Evolutionary conservation across 192 early-diverging fungal species (phyloP).

Genomic region (Coemansia sp.): DNA sequence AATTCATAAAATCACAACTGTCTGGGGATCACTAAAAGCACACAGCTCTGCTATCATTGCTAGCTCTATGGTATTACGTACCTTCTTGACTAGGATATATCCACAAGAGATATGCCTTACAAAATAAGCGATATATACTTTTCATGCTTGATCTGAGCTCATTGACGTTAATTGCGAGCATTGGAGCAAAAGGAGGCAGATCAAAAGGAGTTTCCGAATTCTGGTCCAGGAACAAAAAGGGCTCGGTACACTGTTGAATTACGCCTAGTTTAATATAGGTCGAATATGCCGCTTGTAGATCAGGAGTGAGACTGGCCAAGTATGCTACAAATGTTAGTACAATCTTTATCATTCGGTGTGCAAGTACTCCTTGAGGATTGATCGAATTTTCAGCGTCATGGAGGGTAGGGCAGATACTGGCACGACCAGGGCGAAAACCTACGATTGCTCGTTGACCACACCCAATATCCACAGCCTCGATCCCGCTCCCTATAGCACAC

Average conservation of each 20-base stretch:
- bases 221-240: constrained; percentile 20
- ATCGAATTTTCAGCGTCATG: constrained; percentile 31
- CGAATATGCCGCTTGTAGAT: constrained; percentile 22
- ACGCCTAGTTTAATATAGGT: constrained; percentile 21
- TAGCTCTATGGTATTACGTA: no score
- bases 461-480: constrained; percentile 35
- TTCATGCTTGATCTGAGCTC: constrained; percentile 20
- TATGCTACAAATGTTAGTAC: constrained; percentile 14
- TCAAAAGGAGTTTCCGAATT: not conserved
- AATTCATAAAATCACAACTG: no score
- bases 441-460: constrained; percentile 45
- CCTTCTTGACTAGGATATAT: constrained; percentile 34
- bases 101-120: constrained; percentile 39
- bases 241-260: constrained; percentile 3
- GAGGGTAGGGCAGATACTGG: constrained; percentile 46
- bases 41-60: no score
- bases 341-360: constrained; percentile 34
- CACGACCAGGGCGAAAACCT: constrained; percentile 31
- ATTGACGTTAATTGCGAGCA: constrained; percentile 14
- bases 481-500: constrained; percentile 41
- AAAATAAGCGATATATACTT: constrained; percentile 24
- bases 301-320: constrained; percentile 31
- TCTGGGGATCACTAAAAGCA: not conserved
- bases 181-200: constrained; percentile 27
- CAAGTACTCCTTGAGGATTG: constrained; percentile 48